Evolutionary conservation across 768 basidiomycete genomes (phyloP), one percentile per base, ranked within the genome.

Genomic region (Hydnum rufescens): DNA sequence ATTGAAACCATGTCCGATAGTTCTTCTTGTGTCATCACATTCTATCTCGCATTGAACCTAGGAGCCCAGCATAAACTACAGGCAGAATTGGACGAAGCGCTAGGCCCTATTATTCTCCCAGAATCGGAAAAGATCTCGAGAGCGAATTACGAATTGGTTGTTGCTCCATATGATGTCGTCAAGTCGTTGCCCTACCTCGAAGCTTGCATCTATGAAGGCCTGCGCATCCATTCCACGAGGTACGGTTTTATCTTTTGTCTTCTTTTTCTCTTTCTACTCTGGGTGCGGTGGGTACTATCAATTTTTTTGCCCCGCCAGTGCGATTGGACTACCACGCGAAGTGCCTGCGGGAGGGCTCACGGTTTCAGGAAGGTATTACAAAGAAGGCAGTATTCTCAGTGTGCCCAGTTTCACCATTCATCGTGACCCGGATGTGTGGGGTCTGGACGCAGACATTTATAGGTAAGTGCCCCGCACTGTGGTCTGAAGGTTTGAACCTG

Each of bases 1-100:
- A 18, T 25, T 47, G 8, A 13, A 8, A 13, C 28, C 39, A 18
- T 22, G 26, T 47, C 22, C 25, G 25, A 18, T 30, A 88, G 85
- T 68, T 89, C 87, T 18, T 84, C 84, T 3, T 89, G 86, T 58
- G 88, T 87, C 6, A 88, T 92, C 61, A 72, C 84, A 23, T 89
- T 86, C 68, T 74, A 87, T 62, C 74, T 95, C 54, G 82, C 85
- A 3, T 66, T 67, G 25, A 74, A 82, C 63, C 84, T 74, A 2
- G 59, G 60, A 2, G 75, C 71, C 2, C 82, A 89, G 59, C 66
- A 63, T 34, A 83, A 79, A 58, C 73, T 95, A 3, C 84, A 86
- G 49, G 69, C 70, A 50, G 88, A 90, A 60, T 74, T 93, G 4
- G 77, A 75, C 59, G 69, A 71, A 19, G 72, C 71, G 2, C 67